phyloP scores from a whole-genome alignment of 768 basidiomycete genomes.

The Tulasnella sp. region DNA sequence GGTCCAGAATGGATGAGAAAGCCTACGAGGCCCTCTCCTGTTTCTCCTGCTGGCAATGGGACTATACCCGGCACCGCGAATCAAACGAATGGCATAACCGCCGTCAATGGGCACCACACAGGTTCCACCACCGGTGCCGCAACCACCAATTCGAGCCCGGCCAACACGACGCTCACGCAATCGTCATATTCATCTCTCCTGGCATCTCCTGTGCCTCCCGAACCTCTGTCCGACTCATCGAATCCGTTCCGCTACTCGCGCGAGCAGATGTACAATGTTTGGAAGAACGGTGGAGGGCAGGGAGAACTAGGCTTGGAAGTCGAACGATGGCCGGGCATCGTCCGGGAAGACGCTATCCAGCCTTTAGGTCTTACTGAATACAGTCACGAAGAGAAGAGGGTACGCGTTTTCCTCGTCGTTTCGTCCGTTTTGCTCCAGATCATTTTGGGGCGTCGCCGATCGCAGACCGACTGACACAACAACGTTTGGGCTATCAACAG shows the following conservation, averaged over 20 bases:
- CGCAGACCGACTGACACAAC: neutral
- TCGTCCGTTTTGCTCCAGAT: slow-evolving; percentile 4
- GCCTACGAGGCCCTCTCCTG: slow-evolving; percentile 34
- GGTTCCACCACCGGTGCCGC: slow-evolving; percentile 17
- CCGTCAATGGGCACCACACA: slow-evolving; percentile 30
- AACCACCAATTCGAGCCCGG: slow-evolving; percentile 47
- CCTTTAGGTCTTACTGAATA: slow-evolving; percentile 71
- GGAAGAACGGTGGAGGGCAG: slow-evolving; percentile 64
- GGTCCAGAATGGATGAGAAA: slow-evolving; percentile 87
- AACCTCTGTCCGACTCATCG: slow-evolving; percentile 45
- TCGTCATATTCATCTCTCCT: slow-evolving; percentile 64
- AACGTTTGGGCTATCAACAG: neutral
- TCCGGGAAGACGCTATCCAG: slow-evolving; percentile 59
- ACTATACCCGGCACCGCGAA: neutral
- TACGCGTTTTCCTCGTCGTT: slow-evolving; percentile 27
- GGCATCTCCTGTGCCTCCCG: slow-evolving; percentile 38
- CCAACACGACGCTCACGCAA: slow-evolving; percentile 29
- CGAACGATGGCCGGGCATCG: slow-evolving; percentile 82
- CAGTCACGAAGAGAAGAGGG: slow-evolving; percentile 81
- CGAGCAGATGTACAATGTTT: slow-evolving; percentile 74
- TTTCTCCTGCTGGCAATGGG: neutral
- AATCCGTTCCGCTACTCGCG: slow-evolving; percentile 82
- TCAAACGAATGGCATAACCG: slow-evolving; percentile 20
- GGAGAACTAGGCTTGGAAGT: slow-evolving; percentile 73
- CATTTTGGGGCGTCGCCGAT: neutral